Conservation (phyloP, 1,139 yeast genomes). For the Eremothecium sinecaudum region DNA sequence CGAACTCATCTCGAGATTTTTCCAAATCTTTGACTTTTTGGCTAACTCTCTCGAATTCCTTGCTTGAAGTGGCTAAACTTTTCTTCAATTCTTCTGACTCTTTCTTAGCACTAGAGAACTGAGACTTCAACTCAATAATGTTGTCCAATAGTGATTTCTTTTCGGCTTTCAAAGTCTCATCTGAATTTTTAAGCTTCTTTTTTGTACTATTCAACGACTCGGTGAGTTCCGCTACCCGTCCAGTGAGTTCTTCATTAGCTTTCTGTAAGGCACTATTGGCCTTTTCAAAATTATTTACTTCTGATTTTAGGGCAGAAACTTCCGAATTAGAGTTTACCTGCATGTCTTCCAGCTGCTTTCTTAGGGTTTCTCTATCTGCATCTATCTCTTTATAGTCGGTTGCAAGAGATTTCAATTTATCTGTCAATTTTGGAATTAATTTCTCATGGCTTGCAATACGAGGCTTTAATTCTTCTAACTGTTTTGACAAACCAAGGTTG, state of each 20-base stretch:
- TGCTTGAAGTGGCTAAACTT: constrained; percentile 6
- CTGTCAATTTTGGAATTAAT: constrained; percentile 32
- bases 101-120: constrained; percentile 2
- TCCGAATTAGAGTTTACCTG: neutral
- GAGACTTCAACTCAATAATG: constrained; percentile 1
- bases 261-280: neutral
- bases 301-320: neutral
- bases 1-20: no score
- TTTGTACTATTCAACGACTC: constrained; percentile 1
- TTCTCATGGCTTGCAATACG: constrained; percentile 24
- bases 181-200: constrained; percentile 12
- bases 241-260: neutral
- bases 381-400: constrained; percentile 25
- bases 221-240: neutral
- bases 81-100: constrained; percentile 5
- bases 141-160: constrained; percentile 8
- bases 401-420: constrained; percentile 32
- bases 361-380: constrained; percentile 1
- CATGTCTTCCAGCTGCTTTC: constrained; percentile 1
- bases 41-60: no score
- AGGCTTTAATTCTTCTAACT: constrained; percentile 23
- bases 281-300: constrained; percentile 2
- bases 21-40: no score
- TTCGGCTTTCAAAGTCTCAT: constrained; percentile 13
- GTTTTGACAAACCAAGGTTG: constrained; percentile 16